Base-by-base conservation (phyloP, 2,329 filamentous ascomycete genomes). In the Periglandula ipomoeae region DNA sequence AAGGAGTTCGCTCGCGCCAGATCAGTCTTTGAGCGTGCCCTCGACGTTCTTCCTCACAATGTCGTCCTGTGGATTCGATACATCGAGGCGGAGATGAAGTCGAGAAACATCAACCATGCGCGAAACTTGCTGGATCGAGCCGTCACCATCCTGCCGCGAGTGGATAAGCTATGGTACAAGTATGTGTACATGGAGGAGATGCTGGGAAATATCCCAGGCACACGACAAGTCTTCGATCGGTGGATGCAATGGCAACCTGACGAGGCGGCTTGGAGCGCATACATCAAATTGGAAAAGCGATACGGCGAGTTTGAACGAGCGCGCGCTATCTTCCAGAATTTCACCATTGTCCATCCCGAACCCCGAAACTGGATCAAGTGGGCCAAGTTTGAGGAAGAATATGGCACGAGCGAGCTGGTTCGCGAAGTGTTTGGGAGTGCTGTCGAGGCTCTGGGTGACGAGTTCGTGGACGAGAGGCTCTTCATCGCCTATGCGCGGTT, bases 101-200 rank as follows among this genome's bases (percentile, higher is more conserved):
- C 63, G 53, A 76, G 90, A 56, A 95, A 95, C 64, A 96, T 98
- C 73, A 95, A 95, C 65, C 91, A 97, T 75, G 90, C 93, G 30
- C 78, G 93, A 50, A 98, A 98, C 64, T 70, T 98, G 46, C 79
- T 98, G 46, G 93, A 98, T 65, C 84, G 93, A 48, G 90, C 93
- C n/a, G 88, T 97, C 47, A 89, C 89, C 1, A 87, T 94, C 49
- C 73, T 96, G 35, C 93, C 93, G 5, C 77, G 93, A 50, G 81
- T 97, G 37, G 89, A 97, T 65, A 97, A 97, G 74, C 72, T 98
- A 30, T 98, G 93, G 93, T 98, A 95, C 74, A 97, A 97, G 66
- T 98, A 96, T 73, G 89, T 95, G 23, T 95, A 95, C 65, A 94
- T 95, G 85, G 91, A 97, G 71, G 93, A 98, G 76, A 97, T 91